Percentiles rank a stretch among this genome's conserved stretches.
These are phyloP conservation scores for Entamoeba histolytica DNA, from an alignment of 208 protist species.

Conservation along the genomic window DNA sequence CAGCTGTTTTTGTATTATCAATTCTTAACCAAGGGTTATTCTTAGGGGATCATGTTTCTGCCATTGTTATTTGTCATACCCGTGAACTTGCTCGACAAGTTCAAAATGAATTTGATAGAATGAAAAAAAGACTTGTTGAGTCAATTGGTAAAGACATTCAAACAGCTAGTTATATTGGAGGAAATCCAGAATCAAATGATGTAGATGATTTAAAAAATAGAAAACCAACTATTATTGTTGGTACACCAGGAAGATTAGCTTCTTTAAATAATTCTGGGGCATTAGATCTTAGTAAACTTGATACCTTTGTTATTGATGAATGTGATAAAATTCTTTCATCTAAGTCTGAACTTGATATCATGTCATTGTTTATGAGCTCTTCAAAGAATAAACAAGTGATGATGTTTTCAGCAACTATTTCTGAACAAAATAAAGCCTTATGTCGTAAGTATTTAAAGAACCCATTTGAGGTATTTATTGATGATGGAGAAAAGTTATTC, in stretches of 20 bases:
- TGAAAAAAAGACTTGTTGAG: background rate
- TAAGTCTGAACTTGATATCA: background rate
- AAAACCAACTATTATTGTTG: slow-evolving; percentile 66
- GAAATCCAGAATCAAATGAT: slow-evolving; percentile 48
- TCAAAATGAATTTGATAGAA: slow-evolving; percentile 48
- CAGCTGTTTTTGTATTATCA: slow-evolving; percentile 72
- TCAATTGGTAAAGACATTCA: background rate
- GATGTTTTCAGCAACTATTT: slow-evolving; percentile 42
- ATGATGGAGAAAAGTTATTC: slow-evolving; percentile 86
- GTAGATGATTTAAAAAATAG: slow-evolving; percentile 3
- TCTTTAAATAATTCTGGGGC: background rate
- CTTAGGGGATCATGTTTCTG: background rate
- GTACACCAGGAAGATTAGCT: slow-evolving; percentile 68
- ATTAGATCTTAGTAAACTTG: slow-evolving; percentile 51
- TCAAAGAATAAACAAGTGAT: background rate
- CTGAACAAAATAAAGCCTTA: slow-evolving; percentile 83
- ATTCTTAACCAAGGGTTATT: background rate
- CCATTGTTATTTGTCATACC: slow-evolving; percentile 34
- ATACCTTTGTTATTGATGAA: slow-evolving; percentile 32
- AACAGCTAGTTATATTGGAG: slow-evolving; percentile 12
- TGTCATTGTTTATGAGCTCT: background rate
- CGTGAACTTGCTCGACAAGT: slow-evolving; percentile 86
- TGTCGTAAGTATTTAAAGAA: slow-evolving; percentile 93
- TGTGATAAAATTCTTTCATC: background rate
- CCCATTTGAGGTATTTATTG: slow-evolving; percentile 79